These are phyloP conservation scores for Chaetoscypha palmicola DNA, from an alignment of 2,329 filamentous ascomycete genomes.

Conservation along the genomic window DNA sequence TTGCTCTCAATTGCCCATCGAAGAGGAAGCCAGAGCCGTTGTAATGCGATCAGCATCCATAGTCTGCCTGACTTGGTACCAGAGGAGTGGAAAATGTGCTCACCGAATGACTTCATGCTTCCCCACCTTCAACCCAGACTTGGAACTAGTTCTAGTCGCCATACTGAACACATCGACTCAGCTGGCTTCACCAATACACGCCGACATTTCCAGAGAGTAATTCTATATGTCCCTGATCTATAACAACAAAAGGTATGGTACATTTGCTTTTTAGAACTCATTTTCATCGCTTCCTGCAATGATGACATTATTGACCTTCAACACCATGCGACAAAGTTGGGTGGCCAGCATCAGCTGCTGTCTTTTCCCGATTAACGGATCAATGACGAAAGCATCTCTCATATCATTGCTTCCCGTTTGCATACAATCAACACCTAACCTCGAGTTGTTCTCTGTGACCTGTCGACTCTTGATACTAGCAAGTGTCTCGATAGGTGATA, in stretches of 20 bases:
- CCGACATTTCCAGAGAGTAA: conserved; percentile 1
- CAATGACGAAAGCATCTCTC: conserved; percentile 96
- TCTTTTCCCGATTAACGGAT: conserved; percentile 95
- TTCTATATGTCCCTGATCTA: conserved; percentile 20
- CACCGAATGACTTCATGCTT: no score
- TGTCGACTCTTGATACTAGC: conserved; percentile 95
- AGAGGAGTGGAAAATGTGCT: no score
- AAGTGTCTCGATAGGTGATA: conserved; percentile 92
- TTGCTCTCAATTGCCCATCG: no score
- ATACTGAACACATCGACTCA: no score
- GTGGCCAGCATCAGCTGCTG: conserved; percentile 95
- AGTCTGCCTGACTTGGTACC: no score
- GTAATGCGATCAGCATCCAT: no score
- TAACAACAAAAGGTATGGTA: conserved; percentile 22
- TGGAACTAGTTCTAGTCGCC: no score
- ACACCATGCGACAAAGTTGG: conserved; percentile 94
- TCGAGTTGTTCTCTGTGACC: conserved; percentile 73
- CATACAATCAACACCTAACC: conserved; percentile 97
- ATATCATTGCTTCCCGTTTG: conserved; percentile 91
- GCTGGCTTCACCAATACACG: not conserved
- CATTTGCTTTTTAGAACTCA: conserved; percentile 59
- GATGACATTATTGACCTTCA: conserved; percentile 97
- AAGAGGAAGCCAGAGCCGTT: no score
- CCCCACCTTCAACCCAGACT: no score
- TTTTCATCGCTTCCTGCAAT: conserved; percentile 80